A percentile compares a stretch with the other conserved stretches of the same genome.
These are phyloP conservation scores for Pestalotiopsis sp. DNA, from an alignment of 2,329 filamentous ascomycete species.

Conservation along the genomic window DNA sequence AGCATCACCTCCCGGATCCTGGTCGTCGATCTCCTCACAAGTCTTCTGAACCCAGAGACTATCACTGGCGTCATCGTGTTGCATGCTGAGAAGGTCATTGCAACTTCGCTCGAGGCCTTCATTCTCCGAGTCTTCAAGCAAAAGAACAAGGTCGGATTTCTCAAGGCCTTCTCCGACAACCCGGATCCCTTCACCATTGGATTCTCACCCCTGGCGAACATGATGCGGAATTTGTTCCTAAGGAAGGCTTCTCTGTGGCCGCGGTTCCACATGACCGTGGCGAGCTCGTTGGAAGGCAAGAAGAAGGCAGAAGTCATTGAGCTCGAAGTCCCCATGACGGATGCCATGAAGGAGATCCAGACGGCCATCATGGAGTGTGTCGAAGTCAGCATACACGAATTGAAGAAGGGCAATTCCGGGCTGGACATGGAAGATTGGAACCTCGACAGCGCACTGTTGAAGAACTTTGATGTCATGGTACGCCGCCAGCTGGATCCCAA, in stretches of 20 bases:
- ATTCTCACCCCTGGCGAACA: slow-evolving; percentile 84
- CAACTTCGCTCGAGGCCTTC: slow-evolving; percentile 91
- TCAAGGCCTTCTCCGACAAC: slow-evolving; percentile 94
- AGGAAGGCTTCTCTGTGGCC: slow-evolving; percentile 90
- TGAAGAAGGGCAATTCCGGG: slow-evolving; percentile 87
- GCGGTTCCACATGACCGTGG: slow-evolving; percentile 88
- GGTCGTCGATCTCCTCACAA: slow-evolving; percentile 90
- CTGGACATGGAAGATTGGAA: slow-evolving; percentile 98
- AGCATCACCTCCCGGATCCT: slow-evolving; percentile 95
- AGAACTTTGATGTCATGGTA: slow-evolving; percentile 88
- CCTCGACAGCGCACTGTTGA: slow-evolving; percentile 86
- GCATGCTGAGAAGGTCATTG: slow-evolving; percentile 84
- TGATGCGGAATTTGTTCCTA: slow-evolving; percentile 91
- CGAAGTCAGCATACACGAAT: slow-evolving; percentile 88
- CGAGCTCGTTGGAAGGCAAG: slow-evolving; percentile 85
- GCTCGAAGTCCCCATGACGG: slow-evolving; percentile 93
- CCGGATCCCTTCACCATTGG: slow-evolving; percentile 89
- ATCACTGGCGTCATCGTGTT: slow-evolving; percentile 86
- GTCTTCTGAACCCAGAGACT: slow-evolving; percentile 76
- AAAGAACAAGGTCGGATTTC: slow-evolving; percentile 89
- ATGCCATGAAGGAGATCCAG: slow-evolving; percentile 90
- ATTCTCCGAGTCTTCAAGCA: slow-evolving; percentile 92
- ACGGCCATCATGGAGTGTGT: slow-evolving; percentile 95
- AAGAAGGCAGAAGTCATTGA: slow-evolving; percentile 97
- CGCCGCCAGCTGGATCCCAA: slow-evolving; percentile 91